Conservation (phyloP, 2,329 filamentous ascomycete species). For the Exophiala phaeomuriformis region DNA sequence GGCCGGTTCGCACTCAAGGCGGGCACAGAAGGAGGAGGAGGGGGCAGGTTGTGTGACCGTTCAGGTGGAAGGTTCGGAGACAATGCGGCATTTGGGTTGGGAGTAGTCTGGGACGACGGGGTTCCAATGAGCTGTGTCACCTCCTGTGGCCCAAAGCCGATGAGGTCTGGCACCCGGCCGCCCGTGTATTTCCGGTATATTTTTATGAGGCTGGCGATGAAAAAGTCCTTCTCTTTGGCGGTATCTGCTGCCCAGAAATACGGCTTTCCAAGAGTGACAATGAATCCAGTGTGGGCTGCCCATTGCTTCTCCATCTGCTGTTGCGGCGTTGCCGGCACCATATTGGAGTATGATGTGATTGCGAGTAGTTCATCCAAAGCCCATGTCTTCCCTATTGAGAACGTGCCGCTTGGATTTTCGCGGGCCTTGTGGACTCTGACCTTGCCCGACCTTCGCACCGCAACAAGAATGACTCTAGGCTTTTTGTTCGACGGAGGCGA, state of each 20-base stretch:
- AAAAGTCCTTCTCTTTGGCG: conserved; percentile 96
- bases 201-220: conserved; percentile 91
- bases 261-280: conserved; percentile 81
- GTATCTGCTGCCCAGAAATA: conserved; percentile 97
- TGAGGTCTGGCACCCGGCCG: conserved; percentile 68
- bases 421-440: conserved; percentile 96
- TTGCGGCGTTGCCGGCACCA: conserved; percentile 51
- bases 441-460: conserved; percentile 82
- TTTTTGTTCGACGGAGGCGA: conserved; percentile 72
- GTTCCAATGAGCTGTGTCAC: conserved; percentile 65
- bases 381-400: conserved; percentile 98
- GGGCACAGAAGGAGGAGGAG: conserved; percentile 15
- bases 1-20: conserved; percentile 13
- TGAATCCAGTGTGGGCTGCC: conserved; percentile 77
- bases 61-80: conserved; percentile 25
- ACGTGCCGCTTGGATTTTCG: conserved; percentile 87
- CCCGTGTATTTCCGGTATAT: conserved; percentile 96
- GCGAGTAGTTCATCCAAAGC: conserved; percentile 79
- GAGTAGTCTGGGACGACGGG: conserved; percentile 11
- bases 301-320: conserved; percentile 60
- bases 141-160: conserved; percentile 75
- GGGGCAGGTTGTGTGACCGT: conserved; percentile 9
- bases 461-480: conserved; percentile 81
- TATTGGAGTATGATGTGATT: conserved; percentile 79
- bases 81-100: conserved; percentile 26